Evolutionary conservation across 2,329 filamentous ascomycete genomes (phyloP).

Genomic region (Fusarium protoensiforme): DNA sequence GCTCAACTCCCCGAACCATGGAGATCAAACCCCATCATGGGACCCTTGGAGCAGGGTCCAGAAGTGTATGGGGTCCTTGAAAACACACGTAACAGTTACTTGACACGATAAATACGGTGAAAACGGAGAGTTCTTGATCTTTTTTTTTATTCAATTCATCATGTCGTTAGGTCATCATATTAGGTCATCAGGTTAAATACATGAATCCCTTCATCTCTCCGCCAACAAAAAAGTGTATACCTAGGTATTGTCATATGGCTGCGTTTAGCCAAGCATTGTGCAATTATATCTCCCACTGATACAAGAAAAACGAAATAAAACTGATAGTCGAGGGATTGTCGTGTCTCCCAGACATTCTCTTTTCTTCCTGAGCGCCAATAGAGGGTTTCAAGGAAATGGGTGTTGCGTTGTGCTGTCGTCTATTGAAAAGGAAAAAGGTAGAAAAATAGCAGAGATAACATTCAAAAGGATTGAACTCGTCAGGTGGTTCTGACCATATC

Average conservation of each 20-base stretch:
- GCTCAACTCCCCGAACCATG: not conserved
- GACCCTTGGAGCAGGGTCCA: conserved; percentile 4
- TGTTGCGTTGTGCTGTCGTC: conserved; percentile 33
- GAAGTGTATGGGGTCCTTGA: not conserved
- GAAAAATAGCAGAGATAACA: not conserved
- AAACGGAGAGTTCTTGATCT: not conserved
- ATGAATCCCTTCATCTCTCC: conserved; percentile 15
- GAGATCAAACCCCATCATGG: conserved; percentile 1
- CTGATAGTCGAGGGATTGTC: conserved; percentile 8
- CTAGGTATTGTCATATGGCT: conserved; percentile 3
- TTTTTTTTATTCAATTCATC: conserved; percentile 18
- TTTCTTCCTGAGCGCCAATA: conserved; percentile 11
- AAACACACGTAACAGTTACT: not conserved
- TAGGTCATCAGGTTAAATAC: conserved; percentile 34
- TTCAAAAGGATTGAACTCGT: not conserved
- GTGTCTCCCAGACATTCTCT: not conserved
- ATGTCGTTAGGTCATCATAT: conserved; percentile 38
- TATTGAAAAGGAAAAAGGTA: conserved; percentile 12
- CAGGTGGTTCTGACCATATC: not conserved
- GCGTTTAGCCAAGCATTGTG: conserved; percentile 2
- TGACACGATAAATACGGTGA: not conserved
- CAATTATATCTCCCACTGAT: conserved; percentile 7
- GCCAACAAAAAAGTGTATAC: not conserved
- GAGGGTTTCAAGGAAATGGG: not conserved
- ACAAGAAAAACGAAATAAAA: not conserved